Conservation (phyloP, 2,329 filamentous ascomycete genomes). For the Cladosporium austrohemisphaericum region DNA sequence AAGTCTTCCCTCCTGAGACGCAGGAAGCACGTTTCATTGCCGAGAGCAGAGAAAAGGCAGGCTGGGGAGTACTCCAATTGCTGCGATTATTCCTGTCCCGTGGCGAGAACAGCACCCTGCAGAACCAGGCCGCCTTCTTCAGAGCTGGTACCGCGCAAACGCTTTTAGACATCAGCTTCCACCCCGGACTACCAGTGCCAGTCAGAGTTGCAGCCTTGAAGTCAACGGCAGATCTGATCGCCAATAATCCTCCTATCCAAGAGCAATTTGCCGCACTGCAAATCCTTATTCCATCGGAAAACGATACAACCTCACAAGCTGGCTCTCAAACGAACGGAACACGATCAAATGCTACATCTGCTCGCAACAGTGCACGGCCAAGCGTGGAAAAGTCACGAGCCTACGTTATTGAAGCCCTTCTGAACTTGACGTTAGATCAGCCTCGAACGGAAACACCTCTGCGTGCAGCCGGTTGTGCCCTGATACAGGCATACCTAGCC, state of each 20-base stretch:
- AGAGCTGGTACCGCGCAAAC: slow-evolving; percentile 75
- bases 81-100: slow-evolving; percentile 78
- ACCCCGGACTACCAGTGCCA: slow-evolving; percentile 63
- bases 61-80: slow-evolving; percentile 84
- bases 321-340: slow-evolving; percentile 27
- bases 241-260: slow-evolving; percentile 73
- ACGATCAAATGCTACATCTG: slow-evolving; percentile 22
- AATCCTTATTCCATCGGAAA: slow-evolving; percentile 48
- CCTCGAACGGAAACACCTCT: slow-evolving; percentile 69
- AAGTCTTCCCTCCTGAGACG: slow-evolving; percentile 48
- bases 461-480: slow-evolving; percentile 80
- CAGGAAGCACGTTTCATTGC: slow-evolving; percentile 31
- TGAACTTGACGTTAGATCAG: slow-evolving; percentile 73
- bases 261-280: slow-evolving; percentile 85
- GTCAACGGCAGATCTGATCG: slow-evolving; percentile 84
- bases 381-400: slow-evolving; percentile 43
- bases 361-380: slow-evolving; percentile 24
- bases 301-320: slow-evolving; percentile 19
- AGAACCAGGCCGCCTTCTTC: slow-evolving; percentile 84
- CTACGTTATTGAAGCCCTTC: slow-evolving; percentile 89
- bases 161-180: slow-evolving; percentile 79
- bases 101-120: slow-evolving; percentile 73
- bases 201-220: slow-evolving; percentile 83
- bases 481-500: slow-evolving; percentile 87
- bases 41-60: slow-evolving; percentile 75